A percentile compares a stretch with the other conserved stretches of the same genome.
phyloP scores from a whole-genome alignment of 495 filamentous ascomycete genomes.

The Tetracladium setigerum region DNA sequence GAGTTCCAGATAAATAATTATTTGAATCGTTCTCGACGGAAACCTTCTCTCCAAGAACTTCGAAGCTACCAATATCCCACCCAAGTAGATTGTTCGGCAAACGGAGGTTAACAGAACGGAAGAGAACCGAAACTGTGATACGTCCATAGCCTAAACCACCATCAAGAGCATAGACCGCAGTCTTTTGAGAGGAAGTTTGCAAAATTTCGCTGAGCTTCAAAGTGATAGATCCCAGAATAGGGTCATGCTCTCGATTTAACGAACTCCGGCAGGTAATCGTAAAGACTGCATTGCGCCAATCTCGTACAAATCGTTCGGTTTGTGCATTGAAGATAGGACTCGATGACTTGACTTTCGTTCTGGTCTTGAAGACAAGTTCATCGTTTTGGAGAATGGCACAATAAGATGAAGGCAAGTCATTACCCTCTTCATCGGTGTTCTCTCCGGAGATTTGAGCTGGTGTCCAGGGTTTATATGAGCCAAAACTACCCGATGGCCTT shows the following conservation, averaged over 20 bases:
- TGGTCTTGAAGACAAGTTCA: slow-evolving; percentile 7
- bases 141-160: slow-evolving; percentile 5
- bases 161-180: slow-evolving; percentile 5
- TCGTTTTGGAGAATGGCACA: slow-evolving; percentile 63
- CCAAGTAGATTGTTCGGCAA: slow-evolving; percentile 2
- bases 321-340: slow-evolving; percentile 11
- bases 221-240: slow-evolving; percentile 3
- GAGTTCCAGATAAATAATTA: background rate
- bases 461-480: slow-evolving; percentile 52
- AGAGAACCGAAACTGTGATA: slow-evolving; percentile 6
- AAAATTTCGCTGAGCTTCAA: slow-evolving; percentile 5
- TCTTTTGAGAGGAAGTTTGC: slow-evolving; percentile 7
- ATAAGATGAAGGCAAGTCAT: slow-evolving; percentile 56
- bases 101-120: slow-evolving; percentile 5
- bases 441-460: slow-evolving; percentile 61
- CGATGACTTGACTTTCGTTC: slow-evolving; percentile 7
- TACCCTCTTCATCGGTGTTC: slow-evolving; percentile 48
- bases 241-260: slow-evolving; percentile 4
- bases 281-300: slow-evolving; percentile 4
- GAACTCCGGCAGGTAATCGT: slow-evolving; percentile 3
- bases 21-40: background rate
- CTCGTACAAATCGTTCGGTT: slow-evolving; percentile 6
- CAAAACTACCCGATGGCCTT: slow-evolving; percentile 45
- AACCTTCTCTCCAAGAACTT: slow-evolving; percentile 5
- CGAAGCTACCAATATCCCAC: slow-evolving; percentile 2